phyloP scores from a whole-genome alignment of 331 rosid species.

The Pyracantha coccinea region DNA sequence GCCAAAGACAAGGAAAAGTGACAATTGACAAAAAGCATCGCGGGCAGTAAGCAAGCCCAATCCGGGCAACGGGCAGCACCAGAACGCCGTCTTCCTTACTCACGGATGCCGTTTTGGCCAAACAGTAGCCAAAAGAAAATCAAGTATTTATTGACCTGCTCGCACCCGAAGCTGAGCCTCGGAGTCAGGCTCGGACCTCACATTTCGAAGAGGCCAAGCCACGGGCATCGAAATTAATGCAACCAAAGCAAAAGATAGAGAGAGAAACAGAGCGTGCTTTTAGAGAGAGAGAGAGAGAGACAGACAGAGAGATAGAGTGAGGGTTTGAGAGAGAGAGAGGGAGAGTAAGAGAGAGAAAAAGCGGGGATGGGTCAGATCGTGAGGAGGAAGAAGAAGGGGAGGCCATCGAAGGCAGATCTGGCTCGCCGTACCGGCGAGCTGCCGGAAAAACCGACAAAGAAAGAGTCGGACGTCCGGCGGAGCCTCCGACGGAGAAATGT shows the following conservation, averaged over 20 bases:
- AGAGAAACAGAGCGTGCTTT: conserved; percentile 19
- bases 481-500: conserved; percentile 73
- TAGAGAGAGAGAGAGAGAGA: conserved; percentile 33
- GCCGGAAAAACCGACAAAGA: conserved; percentile 2
- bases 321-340: conserved; percentile 1
- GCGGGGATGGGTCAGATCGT: conserved; percentile 84
- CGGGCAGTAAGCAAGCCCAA: conserved; percentile 37
- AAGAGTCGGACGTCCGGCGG: conserved; percentile 46
- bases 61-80: conserved; percentile 60
- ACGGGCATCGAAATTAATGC: conserved; percentile 47
- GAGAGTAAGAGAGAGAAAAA: not conserved
- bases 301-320: not conserved
- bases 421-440: conserved; percentile 54
- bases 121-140: not conserved
- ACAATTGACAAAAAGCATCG: conserved; percentile 6
- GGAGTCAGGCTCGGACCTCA: conserved; percentile 27
- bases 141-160: not conserved
- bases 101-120: conserved; percentile 13
- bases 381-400: conserved; percentile 92
- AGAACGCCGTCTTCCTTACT: conserved; percentile 22
- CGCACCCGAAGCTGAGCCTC: conserved; percentile 30
- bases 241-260: conserved; percentile 33
- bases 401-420: conserved; percentile 93
- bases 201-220: conserved; percentile 43
- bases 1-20: not conserved